Evolutionary conservation across 306 rosid genomes (phyloP).

Genomic region (Castanospermum australe): DNA sequence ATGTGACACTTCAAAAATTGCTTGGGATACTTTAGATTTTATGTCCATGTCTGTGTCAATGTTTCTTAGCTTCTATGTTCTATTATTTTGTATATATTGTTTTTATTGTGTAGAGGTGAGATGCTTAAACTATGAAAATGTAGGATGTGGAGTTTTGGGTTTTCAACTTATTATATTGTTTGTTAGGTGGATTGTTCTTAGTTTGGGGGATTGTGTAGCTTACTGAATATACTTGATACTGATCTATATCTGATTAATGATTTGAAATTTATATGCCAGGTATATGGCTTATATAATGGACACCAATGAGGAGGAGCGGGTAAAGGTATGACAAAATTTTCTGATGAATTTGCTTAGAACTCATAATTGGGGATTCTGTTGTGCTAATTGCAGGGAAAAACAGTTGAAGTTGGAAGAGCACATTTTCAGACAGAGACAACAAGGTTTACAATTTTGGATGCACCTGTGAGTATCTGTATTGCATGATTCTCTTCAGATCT

Average conservation of each 20-base stretch:
- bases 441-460: slow-evolving; percentile 95
- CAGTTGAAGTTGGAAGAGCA: slow-evolving; percentile 99
- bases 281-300: slow-evolving; percentile 99
- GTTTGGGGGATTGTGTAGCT: not conserved
- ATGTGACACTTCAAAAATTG: not conserved
- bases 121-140: not conserved
- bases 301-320: slow-evolving; percentile 97
- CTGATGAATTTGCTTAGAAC: slow-evolving; percentile 12
- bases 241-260: slow-evolving; percentile 17
- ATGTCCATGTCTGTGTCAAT: not conserved
- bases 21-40: not conserved
- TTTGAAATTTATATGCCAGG: slow-evolving; percentile 50
- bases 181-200: not conserved
- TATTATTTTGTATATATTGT: not conserved
- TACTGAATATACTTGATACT: slow-evolving; percentile 8
- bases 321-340: slow-evolving; percentile 54
- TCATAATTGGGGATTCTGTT: slow-evolving; percentile 6
- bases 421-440: slow-evolving; percentile 90
- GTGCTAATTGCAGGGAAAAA: slow-evolving; percentile 70
- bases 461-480: slow-evolving; percentile 76
- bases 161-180: not conserved
- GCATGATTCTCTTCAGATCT: slow-evolving; percentile 1
- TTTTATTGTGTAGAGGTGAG: not conserved
- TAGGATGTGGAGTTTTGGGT: not conserved
- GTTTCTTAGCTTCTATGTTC: not conserved